Evolutionary conservation across 2,329 filamentous ascomycete species (phyloP), one percentile per base, ranked within the genome.

Genomic region (Calonectria multiphialidica): DNA sequence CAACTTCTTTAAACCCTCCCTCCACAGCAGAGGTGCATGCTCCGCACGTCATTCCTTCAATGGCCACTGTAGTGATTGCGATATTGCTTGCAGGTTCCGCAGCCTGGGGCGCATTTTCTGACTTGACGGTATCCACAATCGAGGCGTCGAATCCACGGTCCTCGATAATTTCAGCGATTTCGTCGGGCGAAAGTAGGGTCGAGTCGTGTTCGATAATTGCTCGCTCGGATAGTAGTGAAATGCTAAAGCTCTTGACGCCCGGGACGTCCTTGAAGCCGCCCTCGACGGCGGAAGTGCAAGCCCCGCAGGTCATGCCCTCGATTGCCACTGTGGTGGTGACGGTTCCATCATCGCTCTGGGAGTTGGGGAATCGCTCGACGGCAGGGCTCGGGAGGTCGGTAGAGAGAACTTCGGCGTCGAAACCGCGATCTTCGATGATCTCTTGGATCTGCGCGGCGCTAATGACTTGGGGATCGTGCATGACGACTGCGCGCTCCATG

Each of bases 31-130:
- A 96, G 0, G 97, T 98, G 84, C 97, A 99, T 49, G 97, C 95
- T 25, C 96, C 96, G 81, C 97, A 98, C 1, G 97, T 99, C 97
- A 99, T 99, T 63, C 97, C 97, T 77, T 97, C 95, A 67, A 99
- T 94, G 5, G 94, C 92, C 21, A 99, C 89, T 0, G 96, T 98
- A 0, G 96, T 98, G 0, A 91, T 94, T 69, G 93, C 88, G 5
- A 90, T 79, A 63, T 85, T 84, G 74, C 86, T 83, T 70, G 81
- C 81, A 72, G 82, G 78, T 72, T 81, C 83, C 63, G 83, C 76
- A 50, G 47, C 67, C 62, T 68, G 75, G 23, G 64, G 37, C 35
- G 62, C 68, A 63, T 70, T 74, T 37, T 76, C 74, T 66, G 88
- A 84, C 72, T 88, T 85, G 71, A 90, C 90, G 42, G 93, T 94